Conservation (phyloP, 305 asterid species). For the Striga hermonthica region DNA sequence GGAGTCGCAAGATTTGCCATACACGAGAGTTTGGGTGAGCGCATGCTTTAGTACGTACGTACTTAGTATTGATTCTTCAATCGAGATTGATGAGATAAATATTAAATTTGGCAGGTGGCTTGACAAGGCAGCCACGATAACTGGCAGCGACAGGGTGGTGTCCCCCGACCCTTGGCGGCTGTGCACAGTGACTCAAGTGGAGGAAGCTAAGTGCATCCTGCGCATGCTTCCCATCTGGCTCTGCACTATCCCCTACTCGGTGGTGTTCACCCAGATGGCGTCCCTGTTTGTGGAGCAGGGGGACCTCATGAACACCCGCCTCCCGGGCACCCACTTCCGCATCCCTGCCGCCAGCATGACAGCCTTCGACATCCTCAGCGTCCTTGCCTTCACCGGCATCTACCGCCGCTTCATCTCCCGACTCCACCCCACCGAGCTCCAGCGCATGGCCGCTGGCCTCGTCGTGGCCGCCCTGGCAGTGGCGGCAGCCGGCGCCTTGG, state of each 20-base stretch:
- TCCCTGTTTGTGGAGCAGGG: constrained; percentile 83
- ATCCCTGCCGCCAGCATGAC: constrained; percentile 86
- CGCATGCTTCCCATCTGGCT: constrained; percentile 74
- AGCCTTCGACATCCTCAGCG: constrained; percentile 66
- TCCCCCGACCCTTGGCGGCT: constrained; percentile 49
- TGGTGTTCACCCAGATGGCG: constrained; percentile 81
- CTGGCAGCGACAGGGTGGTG: constrained; percentile 37
- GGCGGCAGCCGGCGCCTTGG: constrained; percentile 62
- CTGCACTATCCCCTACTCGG: constrained; percentile 71
- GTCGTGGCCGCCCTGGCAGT: constrained; percentile 58
- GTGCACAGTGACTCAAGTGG: constrained; percentile 74
- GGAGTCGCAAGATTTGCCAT: constrained; percentile 60
- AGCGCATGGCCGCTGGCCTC: constrained; percentile 73
- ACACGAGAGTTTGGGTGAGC: constrained; percentile 52
- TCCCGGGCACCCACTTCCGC: constrained; percentile 40
- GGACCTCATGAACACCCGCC: constrained; percentile 42
- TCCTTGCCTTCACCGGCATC: constrained; percentile 54
- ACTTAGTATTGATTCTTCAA: background rate
- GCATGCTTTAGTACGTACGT: too few species aligned
- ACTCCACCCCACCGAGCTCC: constrained; percentile 57
- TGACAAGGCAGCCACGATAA: constrained; percentile 63
- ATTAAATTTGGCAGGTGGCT: constrained; percentile 36
- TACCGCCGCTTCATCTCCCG: constrained; percentile 53
- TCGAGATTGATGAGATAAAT: background rate
- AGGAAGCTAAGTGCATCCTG: constrained; percentile 71